Evolutionary conservation across 768 basidiomycete species (phyloP).

Genomic region (Russula dissimulans): DNA sequence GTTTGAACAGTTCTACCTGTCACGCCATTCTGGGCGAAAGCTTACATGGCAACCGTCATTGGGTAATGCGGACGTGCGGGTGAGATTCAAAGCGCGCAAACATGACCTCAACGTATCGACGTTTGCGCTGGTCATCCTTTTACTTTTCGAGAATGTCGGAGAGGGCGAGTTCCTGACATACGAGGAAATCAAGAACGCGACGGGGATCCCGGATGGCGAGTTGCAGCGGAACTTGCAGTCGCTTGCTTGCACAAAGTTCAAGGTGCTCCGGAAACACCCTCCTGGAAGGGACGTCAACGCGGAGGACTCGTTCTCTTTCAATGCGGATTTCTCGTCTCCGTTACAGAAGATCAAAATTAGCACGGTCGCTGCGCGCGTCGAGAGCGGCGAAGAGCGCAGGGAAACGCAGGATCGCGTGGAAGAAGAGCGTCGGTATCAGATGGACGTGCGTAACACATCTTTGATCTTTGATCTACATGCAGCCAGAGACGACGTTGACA

Average conservation of each 20-base stretch:
- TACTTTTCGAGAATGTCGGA: conserved; percentile 70
- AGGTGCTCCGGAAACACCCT: conserved; percentile 86
- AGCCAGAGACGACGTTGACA: background rate
- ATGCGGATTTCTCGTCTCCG: conserved; percentile 65
- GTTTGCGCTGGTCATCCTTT: conserved; percentile 74
- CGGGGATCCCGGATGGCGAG: conserved; percentile 64
- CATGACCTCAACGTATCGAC: conserved; percentile 94
- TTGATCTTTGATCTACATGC: background rate
- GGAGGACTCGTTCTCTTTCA: conserved; percentile 85
- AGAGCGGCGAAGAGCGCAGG: conserved; percentile 76
- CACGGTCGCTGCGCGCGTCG: conserved; percentile 81
- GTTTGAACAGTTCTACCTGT: conserved; percentile 86
- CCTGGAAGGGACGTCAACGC: conserved; percentile 71
- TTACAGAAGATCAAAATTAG: conserved; percentile 90
- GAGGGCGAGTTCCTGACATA: conserved; percentile 71
- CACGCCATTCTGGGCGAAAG: conserved; percentile 80
- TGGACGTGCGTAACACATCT: conserved; percentile 53
- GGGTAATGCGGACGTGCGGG: conserved; percentile 84
- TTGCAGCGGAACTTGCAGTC: conserved; percentile 92
- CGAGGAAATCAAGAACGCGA: conserved; percentile 69
- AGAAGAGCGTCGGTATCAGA: conserved; percentile 83
- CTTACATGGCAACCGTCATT: conserved; percentile 88
- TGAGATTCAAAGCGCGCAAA: conserved; percentile 63
- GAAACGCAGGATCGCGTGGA: conserved; percentile 88
- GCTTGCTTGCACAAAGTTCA: conserved; percentile 90